Evolutionary conservation across 1,284 basidiomycete genomes (phyloP).

Genomic region (Cryptococcus hybrid): DNA sequence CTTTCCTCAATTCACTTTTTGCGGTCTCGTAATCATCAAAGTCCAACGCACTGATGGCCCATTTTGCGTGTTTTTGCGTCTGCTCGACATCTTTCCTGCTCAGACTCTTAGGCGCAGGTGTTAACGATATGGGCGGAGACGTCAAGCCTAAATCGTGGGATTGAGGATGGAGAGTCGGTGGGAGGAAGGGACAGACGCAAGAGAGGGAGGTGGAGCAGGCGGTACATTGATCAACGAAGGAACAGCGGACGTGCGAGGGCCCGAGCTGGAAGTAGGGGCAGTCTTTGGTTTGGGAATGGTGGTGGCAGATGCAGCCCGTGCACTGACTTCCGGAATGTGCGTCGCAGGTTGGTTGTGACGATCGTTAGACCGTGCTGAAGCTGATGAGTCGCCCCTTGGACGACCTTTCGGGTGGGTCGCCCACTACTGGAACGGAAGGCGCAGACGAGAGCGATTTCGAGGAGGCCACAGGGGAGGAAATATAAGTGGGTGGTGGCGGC

Average conservation of each 20-base stretch:
- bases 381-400: constrained; percentile 4
- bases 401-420: constrained; percentile 8
- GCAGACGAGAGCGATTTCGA: no score
- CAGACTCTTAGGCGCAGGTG: constrained; percentile 17
- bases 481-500: constrained; percentile 42
- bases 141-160: constrained; percentile 18
- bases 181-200: constrained; percentile 15
- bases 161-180: constrained; percentile 8
- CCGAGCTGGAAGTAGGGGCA: neutral
- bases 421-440: constrained; percentile 8
- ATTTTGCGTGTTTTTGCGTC: constrained; percentile 84
- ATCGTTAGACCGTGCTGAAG: neutral
- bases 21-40: constrained; percentile 88
- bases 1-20: constrained; percentile 68
- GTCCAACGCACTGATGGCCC: constrained; percentile 86
- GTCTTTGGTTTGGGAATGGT: no score
- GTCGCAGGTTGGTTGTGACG: neutral
- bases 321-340: neutral
- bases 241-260: neutral
- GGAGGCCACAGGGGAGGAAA: constrained; percentile 18
- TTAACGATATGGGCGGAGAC: constrained; percentile 4
- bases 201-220: constrained; percentile 25
- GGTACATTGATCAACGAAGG: constrained; percentile 15
- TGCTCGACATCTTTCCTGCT: constrained; percentile 57
- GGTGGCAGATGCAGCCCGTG: neutral